Evolutionary conservation across 257 asterid genomes (phyloP).

Genomic region (Przewalskia tangutica): DNA sequence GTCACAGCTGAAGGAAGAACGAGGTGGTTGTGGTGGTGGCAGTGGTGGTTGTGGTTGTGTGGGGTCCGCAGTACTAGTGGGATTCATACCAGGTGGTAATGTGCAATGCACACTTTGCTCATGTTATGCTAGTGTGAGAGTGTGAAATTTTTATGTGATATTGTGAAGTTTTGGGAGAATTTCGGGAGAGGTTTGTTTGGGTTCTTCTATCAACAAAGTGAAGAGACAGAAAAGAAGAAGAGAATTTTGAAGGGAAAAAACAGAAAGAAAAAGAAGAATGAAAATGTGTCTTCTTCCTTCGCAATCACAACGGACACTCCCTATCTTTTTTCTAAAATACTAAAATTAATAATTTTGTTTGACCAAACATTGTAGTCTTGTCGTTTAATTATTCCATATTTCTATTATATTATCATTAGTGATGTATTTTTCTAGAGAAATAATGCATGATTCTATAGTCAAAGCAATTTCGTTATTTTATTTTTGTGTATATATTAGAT

Average conservation of each 20-base stretch:
- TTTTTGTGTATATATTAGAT: too few species aligned
- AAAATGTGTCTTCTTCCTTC: too few species aligned
- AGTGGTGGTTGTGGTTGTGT: constrained; percentile 35
- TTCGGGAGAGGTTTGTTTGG: too few species aligned
- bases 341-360: neutral
- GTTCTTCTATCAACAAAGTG: neutral
- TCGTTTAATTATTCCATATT: neutral
- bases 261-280: too few species aligned
- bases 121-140: constrained; percentile 3
- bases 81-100: constrained; percentile 58
- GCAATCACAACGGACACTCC: too few species aligned
- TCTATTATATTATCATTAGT: neutral
- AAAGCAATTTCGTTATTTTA: too few species aligned
- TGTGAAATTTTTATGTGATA: too few species aligned
- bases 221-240: neutral
- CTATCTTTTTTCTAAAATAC: too few species aligned
- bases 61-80: constrained; percentile 60
- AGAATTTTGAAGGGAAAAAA: neutral
- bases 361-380: neutral
- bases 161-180: neutral
- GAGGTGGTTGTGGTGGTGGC: constrained; percentile 67
- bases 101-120: constrained; percentile 29
- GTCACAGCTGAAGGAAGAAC: constrained; percentile 83
- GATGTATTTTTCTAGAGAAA: neutral
- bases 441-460: too few species aligned